Percentiles rank a stretch among this genome's conserved stretches.
phyloP scores from a whole-genome alignment of 352 stramenopile genomes.

The Pythium phragmiticola region DNA sequence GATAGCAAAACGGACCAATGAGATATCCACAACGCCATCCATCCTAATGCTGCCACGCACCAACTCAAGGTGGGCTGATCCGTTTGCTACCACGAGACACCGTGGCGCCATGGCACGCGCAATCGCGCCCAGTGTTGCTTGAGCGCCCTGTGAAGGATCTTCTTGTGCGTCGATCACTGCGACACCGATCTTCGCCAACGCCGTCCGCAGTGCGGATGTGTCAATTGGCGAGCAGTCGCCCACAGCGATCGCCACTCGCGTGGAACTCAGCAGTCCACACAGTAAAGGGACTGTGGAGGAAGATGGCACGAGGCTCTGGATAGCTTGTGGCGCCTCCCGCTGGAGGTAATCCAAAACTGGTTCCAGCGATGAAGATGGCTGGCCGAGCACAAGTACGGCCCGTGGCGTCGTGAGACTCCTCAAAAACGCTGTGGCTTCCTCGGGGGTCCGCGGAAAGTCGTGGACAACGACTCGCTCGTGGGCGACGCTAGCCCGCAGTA shows the following conservation, averaged over 20 bases:
- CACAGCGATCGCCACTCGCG: conserved; percentile 10
- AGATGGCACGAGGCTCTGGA: conserved; percentile 18
- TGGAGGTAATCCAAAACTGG: conserved; percentile 1
- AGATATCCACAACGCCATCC: too few relatives aligned
- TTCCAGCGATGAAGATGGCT: background rate
- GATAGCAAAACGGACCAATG: background rate
- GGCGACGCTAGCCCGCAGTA: background rate
- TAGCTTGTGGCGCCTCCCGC: conserved; percentile 6
- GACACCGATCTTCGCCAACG: background rate
- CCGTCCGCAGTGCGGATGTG: background rate
- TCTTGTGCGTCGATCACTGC: conserved; percentile 16
- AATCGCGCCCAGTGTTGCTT: conserved; percentile 7
- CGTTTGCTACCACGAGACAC: conserved; percentile 39
- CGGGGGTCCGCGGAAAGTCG: conserved; percentile 15
- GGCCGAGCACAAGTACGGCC: conserved; percentile 10
- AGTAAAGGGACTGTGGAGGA: background rate
- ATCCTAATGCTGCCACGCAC: conserved; percentile 11
- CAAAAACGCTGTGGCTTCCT: conserved; percentile 11
- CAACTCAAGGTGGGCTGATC: conserved; percentile 27
- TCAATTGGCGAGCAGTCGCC: conserved; percentile 14
- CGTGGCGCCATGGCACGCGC: conserved; percentile 1
- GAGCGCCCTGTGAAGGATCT: background rate
- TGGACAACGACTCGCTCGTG: conserved; percentile 14
- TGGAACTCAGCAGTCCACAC: conserved; percentile 1
- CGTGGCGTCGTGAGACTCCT: conserved; percentile 1